Evolutionary conservation across 495 filamentous ascomycete species (phyloP).

Genomic region (Pseudoneurospora amorphoporcata): DNA sequence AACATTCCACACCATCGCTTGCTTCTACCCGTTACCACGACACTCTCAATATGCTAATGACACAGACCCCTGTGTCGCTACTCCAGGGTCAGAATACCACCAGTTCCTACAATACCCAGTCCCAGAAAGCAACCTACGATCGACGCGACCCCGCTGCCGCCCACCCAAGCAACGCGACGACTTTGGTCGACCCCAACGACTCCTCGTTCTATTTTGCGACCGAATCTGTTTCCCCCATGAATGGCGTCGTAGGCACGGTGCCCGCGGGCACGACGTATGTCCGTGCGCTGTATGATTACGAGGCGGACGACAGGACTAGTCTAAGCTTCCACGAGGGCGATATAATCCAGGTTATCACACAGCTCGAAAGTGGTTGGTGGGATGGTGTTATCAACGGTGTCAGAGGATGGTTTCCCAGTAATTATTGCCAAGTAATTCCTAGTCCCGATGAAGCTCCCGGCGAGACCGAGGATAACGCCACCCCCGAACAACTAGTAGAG

Average conservation of each 20-base stretch:
- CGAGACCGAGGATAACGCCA: conserved; percentile 45
- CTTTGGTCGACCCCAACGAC: conserved; percentile 24
- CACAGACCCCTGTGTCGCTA: conserved; percentile 39
- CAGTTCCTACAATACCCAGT: conserved; percentile 26
- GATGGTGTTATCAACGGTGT: conserved; percentile 91
- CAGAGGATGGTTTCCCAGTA: conserved; percentile 97
- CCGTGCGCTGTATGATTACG: conserved; percentile 93
- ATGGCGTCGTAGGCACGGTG: conserved; percentile 58
- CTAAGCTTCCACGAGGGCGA: conserved; percentile 93
- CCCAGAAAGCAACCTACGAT: conserved; percentile 5
- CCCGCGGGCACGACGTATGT: conserved; percentile 79
- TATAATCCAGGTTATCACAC: conserved; percentile 94
- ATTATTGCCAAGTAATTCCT: conserved; percentile 82
- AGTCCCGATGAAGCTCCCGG: conserved; percentile 58
- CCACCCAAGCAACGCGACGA: conserved; percentile 25
- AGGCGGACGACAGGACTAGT: conserved; percentile 92
- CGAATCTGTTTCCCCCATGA: conserved; percentile 42
- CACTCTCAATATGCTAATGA: conserved; percentile 36
- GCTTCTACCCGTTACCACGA: background rate
- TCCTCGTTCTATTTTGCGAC: background rate
- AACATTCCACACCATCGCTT: background rate
- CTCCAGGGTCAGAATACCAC: conserved; percentile 32
- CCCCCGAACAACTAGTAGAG: conserved; percentile 32
- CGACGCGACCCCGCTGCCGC: conserved; percentile 7
- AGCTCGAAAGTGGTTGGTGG: conserved; percentile 98